Evolutionary conservation across 1,139 yeast genomes (phyloP).

Genomic region (Pichia sp.): DNA sequence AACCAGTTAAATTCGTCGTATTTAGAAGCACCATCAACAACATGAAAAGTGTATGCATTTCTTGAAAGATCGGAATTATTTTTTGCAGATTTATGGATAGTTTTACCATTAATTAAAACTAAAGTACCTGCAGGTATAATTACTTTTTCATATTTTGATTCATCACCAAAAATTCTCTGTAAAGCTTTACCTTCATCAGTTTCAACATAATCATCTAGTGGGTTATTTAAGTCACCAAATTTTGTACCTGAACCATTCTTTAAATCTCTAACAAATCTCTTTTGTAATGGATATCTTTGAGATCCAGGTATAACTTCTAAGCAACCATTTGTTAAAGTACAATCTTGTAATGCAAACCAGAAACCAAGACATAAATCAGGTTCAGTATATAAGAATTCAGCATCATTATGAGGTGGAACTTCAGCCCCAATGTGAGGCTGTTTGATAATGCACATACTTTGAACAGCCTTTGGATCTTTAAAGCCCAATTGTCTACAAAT

Average conservation of each 20-base stretch:
- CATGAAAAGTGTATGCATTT: constrained; percentile 75
- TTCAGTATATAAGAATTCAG: constrained; percentile 61
- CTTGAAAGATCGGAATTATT: constrained; percentile 53
- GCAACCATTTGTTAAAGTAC: constrained; percentile 64
- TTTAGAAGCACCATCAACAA: constrained; percentile 56
- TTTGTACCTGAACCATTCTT: constrained; percentile 46
- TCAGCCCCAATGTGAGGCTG: constrained; percentile 71
- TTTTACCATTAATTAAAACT: constrained; percentile 62
- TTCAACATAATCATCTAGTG: constrained; percentile 18
- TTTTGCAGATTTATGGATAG: constrained; percentile 63
- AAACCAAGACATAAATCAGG: constrained; percentile 73
- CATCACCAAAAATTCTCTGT: constrained; percentile 15
- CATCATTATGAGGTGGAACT: constrained; percentile 78
- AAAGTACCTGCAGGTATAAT: constrained; percentile 69
- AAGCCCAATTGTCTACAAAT: constrained; percentile 51
- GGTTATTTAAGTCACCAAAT: constrained; percentile 31
- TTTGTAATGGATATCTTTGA: constrained; percentile 55
- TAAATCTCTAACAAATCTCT: constrained; percentile 55
- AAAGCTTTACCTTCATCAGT: constrained; percentile 25
- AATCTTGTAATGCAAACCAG: constrained; percentile 79
- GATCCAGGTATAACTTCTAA: constrained; percentile 69
- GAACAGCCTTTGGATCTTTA: constrained; percentile 64
- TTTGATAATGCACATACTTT: constrained; percentile 75
- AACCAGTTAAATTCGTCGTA: constrained; percentile 70
- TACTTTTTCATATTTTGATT: constrained; percentile 41